Evolutionary conservation across 1,139 yeast genomes (phyloP).

Genomic region (Debaryomyces psychrophilus): DNA sequence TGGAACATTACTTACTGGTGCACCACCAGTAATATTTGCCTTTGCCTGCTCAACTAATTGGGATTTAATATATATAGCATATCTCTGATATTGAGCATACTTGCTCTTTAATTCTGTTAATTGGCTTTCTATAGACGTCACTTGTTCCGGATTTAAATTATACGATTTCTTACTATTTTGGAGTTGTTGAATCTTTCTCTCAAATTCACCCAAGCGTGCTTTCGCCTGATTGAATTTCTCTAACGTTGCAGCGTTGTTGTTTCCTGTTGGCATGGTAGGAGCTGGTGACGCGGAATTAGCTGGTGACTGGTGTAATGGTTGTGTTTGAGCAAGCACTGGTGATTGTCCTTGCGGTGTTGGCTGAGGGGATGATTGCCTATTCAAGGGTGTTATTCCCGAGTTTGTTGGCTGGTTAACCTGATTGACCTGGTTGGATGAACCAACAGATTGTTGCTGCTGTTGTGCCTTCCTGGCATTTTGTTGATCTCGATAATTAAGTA

Average conservation of each 20-base stretch:
- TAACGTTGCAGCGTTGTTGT: slow-evolving; percentile 35
- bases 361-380: slow-evolving; percentile 6
- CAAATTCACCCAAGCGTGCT: slow-evolving; percentile 43
- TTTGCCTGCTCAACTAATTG: slow-evolving; percentile 42
- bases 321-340: slow-evolving; percentile 8
- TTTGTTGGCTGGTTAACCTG: slow-evolving; percentile 2
- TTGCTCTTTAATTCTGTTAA: slow-evolving; percentile 39
- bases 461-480: slow-evolving; percentile 31
- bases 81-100: slow-evolving; percentile 41
- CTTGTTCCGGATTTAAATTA: slow-evolving; percentile 33
- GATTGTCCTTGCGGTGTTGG: slow-evolving; percentile 11
- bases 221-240: slow-evolving; percentile 48
- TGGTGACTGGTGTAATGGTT: slow-evolving; percentile 11
- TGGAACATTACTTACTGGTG: slow-evolving; percentile 6
- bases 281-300: slow-evolving; percentile 22
- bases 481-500: slow-evolving; percentile 46
- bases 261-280: slow-evolving; percentile 4
- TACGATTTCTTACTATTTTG: slow-evolving; percentile 30
- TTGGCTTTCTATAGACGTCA: slow-evolving; percentile 38
- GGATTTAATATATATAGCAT: slow-evolving; percentile 43
- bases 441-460: slow-evolving; percentile 24
- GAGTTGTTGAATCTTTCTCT: slow-evolving; percentile 38
- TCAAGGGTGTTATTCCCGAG: background rate
- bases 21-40: slow-evolving; percentile 12
- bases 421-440: background rate